A percentile compares a stretch with the other conserved stretches of the same genome.
Conservation (phyloP, 2,329 filamentous ascomycete genomes). For the Didymella segeticola region DNA sequence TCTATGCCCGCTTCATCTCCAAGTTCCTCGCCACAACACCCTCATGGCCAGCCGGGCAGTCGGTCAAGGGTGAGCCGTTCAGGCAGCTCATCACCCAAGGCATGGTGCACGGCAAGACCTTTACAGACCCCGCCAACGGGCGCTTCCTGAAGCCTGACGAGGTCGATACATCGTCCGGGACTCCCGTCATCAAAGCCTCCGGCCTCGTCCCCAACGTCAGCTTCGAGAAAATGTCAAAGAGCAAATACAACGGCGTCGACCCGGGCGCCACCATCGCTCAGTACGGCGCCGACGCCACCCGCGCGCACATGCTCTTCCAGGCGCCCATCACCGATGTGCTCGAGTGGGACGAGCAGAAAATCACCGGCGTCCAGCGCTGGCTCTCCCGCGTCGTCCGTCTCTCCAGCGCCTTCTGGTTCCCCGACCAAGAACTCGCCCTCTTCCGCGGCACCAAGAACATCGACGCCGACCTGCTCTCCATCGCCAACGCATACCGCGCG, state of each 20-base stretch:
- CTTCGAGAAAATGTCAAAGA: constrained; percentile 95
- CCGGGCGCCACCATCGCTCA: constrained; percentile 73
- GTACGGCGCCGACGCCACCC: constrained; percentile 82
- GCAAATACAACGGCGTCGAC: constrained; percentile 90
- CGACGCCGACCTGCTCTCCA: constrained; percentile 28
- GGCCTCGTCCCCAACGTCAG: constrained; percentile 66
- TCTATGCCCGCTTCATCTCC: constrained; percentile 89
- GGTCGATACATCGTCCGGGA: constrained; percentile 68
- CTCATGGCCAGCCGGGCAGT: constrained; percentile 49
- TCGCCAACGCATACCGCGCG: constrained; percentile 20
- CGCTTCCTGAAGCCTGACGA: constrained; percentile 79
- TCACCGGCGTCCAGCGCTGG: constrained; percentile 83
- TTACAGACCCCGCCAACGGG: constrained; percentile 74
- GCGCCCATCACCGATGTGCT: constrained; percentile 83
- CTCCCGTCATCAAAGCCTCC: constrained; percentile 71
- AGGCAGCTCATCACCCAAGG: constrained; percentile 83
- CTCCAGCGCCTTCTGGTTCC: constrained; percentile 31
- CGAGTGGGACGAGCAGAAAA: constrained; percentile 86
- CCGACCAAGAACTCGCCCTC: constrained; percentile 30
- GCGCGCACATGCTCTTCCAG: constrained; percentile 88
- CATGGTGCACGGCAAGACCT: constrained; percentile 92
- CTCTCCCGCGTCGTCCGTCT: constrained; percentile 71
- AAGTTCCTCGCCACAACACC: constrained; percentile 75
- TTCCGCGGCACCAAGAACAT: constrained; percentile 34
- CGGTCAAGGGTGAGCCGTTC: constrained; percentile 73